Evolutionary conservation across 139 green algal genomes (phyloP).

Genomic region (Micractinium sp.): DNA sequence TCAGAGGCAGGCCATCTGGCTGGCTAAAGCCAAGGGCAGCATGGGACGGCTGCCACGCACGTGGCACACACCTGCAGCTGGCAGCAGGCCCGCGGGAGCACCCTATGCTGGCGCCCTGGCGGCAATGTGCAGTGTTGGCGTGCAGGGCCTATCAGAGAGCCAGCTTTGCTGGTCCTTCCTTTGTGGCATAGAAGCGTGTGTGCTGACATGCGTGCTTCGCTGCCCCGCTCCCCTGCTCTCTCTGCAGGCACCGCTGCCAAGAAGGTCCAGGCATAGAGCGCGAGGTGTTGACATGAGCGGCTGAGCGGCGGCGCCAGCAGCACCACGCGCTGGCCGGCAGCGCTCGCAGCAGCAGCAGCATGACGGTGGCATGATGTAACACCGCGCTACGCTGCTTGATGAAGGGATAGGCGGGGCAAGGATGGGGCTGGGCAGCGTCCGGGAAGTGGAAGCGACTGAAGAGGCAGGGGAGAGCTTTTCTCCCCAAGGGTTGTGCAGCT

Average conservation of each 20-base stretch:
- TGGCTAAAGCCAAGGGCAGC: not conserved
- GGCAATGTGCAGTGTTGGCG: no score
- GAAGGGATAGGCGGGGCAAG: not conserved
- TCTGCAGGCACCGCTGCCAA: slow-evolving; percentile 26
- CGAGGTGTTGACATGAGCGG: not conserved
- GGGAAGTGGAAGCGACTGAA: not conserved
- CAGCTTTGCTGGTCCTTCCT: no score
- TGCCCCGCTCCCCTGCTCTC: not conserved
- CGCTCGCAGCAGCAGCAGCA: not conserved
- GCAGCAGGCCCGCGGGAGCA: no score
- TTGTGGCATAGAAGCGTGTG: not conserved
- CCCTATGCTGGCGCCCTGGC: no score
- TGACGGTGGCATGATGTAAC: not conserved
- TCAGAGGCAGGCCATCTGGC: not conserved
- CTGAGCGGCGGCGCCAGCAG: not conserved
- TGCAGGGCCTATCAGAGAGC: no score
- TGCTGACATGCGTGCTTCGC: not conserved
- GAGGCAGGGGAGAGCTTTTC: not conserved
- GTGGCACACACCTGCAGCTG: no score
- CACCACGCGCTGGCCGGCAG: not conserved
- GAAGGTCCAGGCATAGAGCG: slow-evolving; percentile 21
- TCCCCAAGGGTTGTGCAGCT: not conserved
- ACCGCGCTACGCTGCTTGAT: not conserved
- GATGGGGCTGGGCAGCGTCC: no score
- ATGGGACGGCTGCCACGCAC: no score